Evolutionary conservation across 805 yeast species (phyloP).

Genomic region (Ascoidea rubescens): DNA sequence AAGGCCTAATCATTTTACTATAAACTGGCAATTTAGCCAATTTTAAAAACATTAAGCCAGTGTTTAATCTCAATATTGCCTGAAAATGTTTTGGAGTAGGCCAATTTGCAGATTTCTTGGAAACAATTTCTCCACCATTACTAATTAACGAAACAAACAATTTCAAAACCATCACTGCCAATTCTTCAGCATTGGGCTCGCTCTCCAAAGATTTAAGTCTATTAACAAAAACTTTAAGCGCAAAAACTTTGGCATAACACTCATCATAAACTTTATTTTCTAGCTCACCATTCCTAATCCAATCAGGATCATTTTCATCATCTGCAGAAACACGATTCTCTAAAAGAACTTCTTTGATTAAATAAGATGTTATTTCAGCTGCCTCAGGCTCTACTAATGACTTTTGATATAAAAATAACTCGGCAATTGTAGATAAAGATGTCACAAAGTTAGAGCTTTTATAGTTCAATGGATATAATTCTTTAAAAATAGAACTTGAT

Average conservation of each 20-base stretch:
- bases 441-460: conserved; percentile 30
- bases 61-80: conserved; percentile 47
- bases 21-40: conserved; percentile 42
- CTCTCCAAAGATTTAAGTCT: conserved; percentile 28
- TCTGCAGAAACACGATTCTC: conserved; percentile 24
- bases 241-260: conserved; percentile 33
- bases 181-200: conserved; percentile 17
- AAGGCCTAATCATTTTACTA: conserved; percentile 36
- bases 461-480: conserved; percentile 36
- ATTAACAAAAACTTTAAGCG: conserved; percentile 45
- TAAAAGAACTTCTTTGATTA: conserved; percentile 50
- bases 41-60: conserved; percentile 53
- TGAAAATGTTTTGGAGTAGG: conserved; percentile 56
- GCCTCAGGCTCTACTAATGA: conserved; percentile 35
- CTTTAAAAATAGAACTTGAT: conserved; percentile 23
- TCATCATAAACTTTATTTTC: conserved; percentile 19
- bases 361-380: conserved; percentile 40
- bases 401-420: conserved; percentile 37
- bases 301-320: conserved; percentile 20
- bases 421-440: conserved; percentile 45
- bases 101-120: conserved; percentile 24
- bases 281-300: conserved; percentile 33
- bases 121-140: conserved; percentile 66
- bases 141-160: conserved; percentile 51
- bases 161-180: conserved; percentile 53